A percentile compares a stretch with the other conserved stretches of the same genome.
Conservation (phyloP, 2,329 filamentous ascomycete genomes). For the Colletotrichum shisoi region DNA sequence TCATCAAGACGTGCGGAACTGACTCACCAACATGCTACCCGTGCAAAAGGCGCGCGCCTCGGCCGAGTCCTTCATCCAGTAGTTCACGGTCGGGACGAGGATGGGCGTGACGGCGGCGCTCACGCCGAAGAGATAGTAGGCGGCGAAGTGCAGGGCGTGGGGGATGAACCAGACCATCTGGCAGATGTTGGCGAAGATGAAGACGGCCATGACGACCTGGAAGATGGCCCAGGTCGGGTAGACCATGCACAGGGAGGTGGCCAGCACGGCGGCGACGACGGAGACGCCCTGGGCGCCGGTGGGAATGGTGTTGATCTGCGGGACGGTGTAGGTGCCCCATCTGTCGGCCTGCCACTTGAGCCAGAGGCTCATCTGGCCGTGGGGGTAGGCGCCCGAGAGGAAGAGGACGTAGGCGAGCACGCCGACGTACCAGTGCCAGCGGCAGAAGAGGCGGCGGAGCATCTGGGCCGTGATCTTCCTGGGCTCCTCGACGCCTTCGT, state of each 20-base stretch:
- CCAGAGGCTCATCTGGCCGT: slow-evolving; percentile 41
- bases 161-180: slow-evolving; percentile 41
- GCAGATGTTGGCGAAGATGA: slow-evolving; percentile 40
- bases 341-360: slow-evolving; percentile 39
- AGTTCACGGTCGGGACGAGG: slow-evolving; percentile 42
- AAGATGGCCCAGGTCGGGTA: slow-evolving; percentile 48
- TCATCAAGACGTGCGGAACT: neutral
- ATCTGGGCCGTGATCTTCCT: slow-evolving; percentile 41
- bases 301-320: slow-evolving; percentile 41
- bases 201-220: slow-evolving; percentile 40
- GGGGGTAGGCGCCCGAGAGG: slow-evolving; percentile 34
- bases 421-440: slow-evolving; percentile 44
- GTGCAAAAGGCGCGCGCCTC: slow-evolving; percentile 42
- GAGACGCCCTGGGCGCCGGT: slow-evolving; percentile 44
- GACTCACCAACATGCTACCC: slow-evolving; percentile 41
- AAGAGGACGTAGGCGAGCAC: slow-evolving; percentile 42
- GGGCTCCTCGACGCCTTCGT: slow-evolving; percentile 39
- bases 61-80: slow-evolving; percentile 42
- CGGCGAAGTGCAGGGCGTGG: slow-evolving; percentile 38
- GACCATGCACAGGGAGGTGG: slow-evolving; percentile 47
- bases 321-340: slow-evolving; percentile 40
- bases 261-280: slow-evolving; percentile 42
- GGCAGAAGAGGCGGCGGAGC: slow-evolving; percentile 42
- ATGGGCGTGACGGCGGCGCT: slow-evolving; percentile 43
- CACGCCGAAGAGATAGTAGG: slow-evolving; percentile 42